Evolutionary conservation across 495 filamentous ascomycete species (phyloP).

Genomic region (Evansstolkia leycettana): DNA sequence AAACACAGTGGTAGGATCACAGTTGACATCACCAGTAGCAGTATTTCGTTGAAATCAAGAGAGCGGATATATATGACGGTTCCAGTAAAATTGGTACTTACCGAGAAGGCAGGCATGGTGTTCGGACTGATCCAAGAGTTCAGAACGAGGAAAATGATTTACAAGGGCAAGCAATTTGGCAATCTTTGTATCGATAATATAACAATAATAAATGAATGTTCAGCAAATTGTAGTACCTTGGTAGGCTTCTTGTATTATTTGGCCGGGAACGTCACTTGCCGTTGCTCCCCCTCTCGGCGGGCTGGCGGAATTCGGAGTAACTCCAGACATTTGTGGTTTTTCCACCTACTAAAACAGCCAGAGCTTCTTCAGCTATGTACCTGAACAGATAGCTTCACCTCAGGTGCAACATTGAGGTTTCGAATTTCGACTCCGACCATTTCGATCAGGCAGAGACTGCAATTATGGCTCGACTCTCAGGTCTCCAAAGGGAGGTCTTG

Average conservation of each 20-base stretch:
- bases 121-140: neutral
- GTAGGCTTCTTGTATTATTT: slow-evolving; percentile 1
- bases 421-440: neutral
- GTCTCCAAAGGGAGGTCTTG: slow-evolving; percentile 83
- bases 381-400: neutral
- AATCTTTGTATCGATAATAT: too few species aligned
- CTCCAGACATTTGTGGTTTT: neutral
- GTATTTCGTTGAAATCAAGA: too few species aligned
- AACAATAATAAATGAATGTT: too few species aligned
- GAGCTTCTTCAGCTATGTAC: too few species aligned
- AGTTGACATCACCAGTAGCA: too few species aligned
- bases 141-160: neutral
- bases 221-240: neutral
- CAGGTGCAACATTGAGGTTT: neutral
- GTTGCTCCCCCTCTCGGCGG: neutral
- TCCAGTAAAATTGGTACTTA: slow-evolving; percentile 9
- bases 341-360: neutral
- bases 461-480: slow-evolving; percentile 49
- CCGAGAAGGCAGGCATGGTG: slow-evolving; percentile 26
- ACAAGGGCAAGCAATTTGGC: too few species aligned
- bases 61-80: neutral
- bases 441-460: neutral
- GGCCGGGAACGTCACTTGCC: neutral
- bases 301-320: neutral
- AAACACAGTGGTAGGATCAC: too few species aligned